Evolutionary conservation across 2,329 filamentous ascomycete species (phyloP).

Genomic region (Aureobasidium sp.): DNA sequence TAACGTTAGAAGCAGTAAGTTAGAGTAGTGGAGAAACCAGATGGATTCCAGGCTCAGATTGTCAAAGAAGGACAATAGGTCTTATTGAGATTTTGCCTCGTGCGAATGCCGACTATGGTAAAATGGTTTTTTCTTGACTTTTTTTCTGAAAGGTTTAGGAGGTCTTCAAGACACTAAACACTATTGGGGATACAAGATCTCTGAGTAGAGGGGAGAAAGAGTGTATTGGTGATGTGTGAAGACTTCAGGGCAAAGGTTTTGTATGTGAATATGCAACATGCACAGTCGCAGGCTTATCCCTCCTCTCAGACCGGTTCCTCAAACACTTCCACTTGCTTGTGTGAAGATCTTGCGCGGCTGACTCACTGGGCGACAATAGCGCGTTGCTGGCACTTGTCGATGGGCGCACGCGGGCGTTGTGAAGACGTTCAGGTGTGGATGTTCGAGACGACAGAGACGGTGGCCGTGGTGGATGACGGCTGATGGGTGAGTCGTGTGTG

Average conservation of each 20-base stretch:
- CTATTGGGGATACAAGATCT: slow-evolving; percentile 9
- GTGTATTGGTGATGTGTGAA: slow-evolving; percentile 9
- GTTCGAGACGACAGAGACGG: not conserved
- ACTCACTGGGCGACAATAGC: slow-evolving; percentile 8
- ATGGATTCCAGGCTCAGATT: slow-evolving; percentile 11
- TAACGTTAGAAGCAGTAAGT: not conserved
- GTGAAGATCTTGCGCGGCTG: slow-evolving; percentile 10
- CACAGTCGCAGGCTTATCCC: slow-evolving; percentile 3
- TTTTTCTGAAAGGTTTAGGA: slow-evolving; percentile 9
- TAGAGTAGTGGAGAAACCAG: slow-evolving; percentile 5
- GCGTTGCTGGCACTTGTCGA: slow-evolving; percentile 2
- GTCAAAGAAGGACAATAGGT: slow-evolving; percentile 13
- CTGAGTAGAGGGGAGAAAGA: slow-evolving; percentile 5
- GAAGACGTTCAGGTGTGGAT: too few relatives aligned
- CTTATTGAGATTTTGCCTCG: slow-evolving; percentile 12
- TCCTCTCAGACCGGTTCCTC: slow-evolving; percentile 11
- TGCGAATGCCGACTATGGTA: slow-evolving; percentile 12
- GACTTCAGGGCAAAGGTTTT: slow-evolving; percentile 5
- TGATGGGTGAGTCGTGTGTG: not conserved
- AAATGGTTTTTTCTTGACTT: slow-evolving; percentile 8
- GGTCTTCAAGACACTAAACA: slow-evolving; percentile 8
- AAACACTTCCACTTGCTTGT: slow-evolving; percentile 11
- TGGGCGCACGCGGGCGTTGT: not conserved
- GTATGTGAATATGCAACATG: slow-evolving; percentile 4
- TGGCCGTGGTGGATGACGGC: not conserved